Evolutionary conservation across 2,329 filamentous ascomycete species (phyloP), one percentile per base, ranked within the genome.

Genomic region (Sodiomyces alkalinus): DNA sequence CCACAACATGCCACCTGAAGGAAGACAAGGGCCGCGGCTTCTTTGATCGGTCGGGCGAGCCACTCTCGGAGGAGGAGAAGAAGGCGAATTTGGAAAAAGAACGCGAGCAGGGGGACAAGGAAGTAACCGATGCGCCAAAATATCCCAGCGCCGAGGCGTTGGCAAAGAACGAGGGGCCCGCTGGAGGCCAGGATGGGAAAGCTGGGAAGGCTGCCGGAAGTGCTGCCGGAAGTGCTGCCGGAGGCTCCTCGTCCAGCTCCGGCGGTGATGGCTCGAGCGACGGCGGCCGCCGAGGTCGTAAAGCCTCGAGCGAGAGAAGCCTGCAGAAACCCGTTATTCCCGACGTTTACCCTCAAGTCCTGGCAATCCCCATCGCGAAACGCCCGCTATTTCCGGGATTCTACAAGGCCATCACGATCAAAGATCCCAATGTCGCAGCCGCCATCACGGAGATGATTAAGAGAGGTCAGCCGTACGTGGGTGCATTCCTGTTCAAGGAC

Each of bases 341-440:
- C 10, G 90, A 98, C 36, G 76, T 94, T 23, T 98, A 98, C 50
- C 90, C 90, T 4, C 90, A 96, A 50, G 86, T 98, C 31, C 82
- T 98, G 68, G 87, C 87, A 3, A 92, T 98, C 31, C 90, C 90
- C 6, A 94, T 98, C 44, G 80, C 83, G 17, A 85, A 92, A 51
- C 70, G 90, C 29, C 90, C 90, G 8, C 61, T 98, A 9, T 98
- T 96, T 55, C 90, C 90, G 1, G 90, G 90, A 2, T 98, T 96
- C 55, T 98, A 98, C 62, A 98, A 98, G 56, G 87, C 90, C 7
- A 90, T 98, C 41, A 98, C 87, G 4, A 92, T 98, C 41, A 78
- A 82, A 48, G 85, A 98, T 46, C 81, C 80, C 12, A 80, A 90
- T 42, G 90, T 98, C 19, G 80, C 86, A 10, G 74, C 76, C 21